Conservation (phyloP, 2,329 filamentous ascomycete species). For the Alternaria sp. region DNA sequence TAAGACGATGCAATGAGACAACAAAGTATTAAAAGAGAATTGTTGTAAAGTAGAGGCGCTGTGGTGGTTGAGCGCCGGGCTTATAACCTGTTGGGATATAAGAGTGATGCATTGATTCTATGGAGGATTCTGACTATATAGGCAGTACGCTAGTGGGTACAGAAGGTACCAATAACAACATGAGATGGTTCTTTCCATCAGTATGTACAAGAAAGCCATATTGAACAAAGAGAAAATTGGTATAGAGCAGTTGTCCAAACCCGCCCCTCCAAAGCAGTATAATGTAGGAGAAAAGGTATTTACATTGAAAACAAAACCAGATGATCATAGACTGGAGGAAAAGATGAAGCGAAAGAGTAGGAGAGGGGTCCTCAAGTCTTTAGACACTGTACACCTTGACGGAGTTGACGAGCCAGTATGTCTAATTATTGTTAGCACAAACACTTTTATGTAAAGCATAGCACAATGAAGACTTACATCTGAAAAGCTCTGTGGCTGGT, state of each 20-base stretch:
- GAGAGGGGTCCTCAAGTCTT: background rate
- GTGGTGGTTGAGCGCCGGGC: too few relatives aligned
- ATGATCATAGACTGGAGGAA: background rate
- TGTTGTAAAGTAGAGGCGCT: too few relatives aligned
- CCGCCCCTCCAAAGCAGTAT: background rate
- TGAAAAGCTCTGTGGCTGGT: constrained; percentile 48
- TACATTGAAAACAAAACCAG: background rate
- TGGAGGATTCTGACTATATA: too few relatives aligned
- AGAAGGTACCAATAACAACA: too few relatives aligned
- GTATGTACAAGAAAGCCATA: background rate
- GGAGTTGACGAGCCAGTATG: constrained; percentile 52
- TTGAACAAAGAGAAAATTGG: background rate
- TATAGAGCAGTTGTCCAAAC: background rate
- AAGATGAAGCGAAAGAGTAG: background rate
- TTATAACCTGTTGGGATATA: too few relatives aligned
- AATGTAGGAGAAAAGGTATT: background rate
- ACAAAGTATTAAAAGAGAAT: too few relatives aligned
- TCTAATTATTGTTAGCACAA: constrained; percentile 28
- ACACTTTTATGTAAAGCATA: fast-evolving
- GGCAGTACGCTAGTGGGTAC: too few relatives aligned
- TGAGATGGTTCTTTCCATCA: too few relatives aligned
- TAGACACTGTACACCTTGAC: constrained; percentile 50
- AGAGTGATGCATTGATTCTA: too few relatives aligned
- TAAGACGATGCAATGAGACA: too few relatives aligned
- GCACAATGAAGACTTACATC: constrained; percentile 33